Percentiles rank a stretch among this genome's conserved stretches.
Conservation (phyloP, 2,329 filamentous ascomycete species). For the Penicillium digitatum region DNA sequence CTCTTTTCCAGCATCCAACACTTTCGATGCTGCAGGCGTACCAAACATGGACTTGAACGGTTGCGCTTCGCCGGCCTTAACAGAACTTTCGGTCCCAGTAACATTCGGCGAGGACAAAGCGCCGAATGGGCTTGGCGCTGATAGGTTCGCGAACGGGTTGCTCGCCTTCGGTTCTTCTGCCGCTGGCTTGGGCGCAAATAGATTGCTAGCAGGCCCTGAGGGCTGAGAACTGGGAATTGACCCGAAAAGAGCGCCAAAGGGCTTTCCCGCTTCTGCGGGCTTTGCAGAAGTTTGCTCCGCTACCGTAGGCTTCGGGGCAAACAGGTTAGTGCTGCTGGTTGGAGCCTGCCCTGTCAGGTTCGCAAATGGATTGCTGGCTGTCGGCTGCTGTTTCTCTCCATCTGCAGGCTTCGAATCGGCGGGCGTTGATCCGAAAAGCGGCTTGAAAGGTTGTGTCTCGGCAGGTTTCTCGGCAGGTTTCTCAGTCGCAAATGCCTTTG, state of each 20-base stretch:
- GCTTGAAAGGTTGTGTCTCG: slow-evolving; percentile 6
- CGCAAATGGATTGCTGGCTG: slow-evolving; percentile 9
- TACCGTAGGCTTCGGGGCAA: background rate
- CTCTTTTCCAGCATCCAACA: background rate
- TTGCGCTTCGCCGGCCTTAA: background rate
- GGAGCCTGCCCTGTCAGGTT: background rate
- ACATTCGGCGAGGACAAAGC: background rate
- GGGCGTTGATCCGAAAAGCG: slow-evolving; percentile 8
- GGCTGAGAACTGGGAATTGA: slow-evolving; percentile 19
- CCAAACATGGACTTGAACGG: slow-evolving; percentile 6
- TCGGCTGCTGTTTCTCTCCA: background rate
- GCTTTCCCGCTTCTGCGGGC: background rate
- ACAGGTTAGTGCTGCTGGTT: background rate
- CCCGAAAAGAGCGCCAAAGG: slow-evolving; percentile 5
- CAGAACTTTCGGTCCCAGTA: slow-evolving; percentile 1
- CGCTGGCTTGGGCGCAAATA: slow-evolving; percentile 20
- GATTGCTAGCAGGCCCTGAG: slow-evolving; percentile 35
- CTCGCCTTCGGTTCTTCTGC: slow-evolving; percentile 19
- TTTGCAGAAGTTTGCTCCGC: slow-evolving; percentile 1
- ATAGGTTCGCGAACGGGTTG: slow-evolving; percentile 36
- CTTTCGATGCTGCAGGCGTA: background rate
- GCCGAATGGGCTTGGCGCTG: background rate
- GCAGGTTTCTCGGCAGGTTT: slow-evolving; percentile 1
- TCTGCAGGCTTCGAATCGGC: background rate
- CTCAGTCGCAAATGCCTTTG: slow-evolving; percentile 1